Base-by-base conservation (phyloP, 805 yeast genomes). In the Pichia ethanolica region DNA sequence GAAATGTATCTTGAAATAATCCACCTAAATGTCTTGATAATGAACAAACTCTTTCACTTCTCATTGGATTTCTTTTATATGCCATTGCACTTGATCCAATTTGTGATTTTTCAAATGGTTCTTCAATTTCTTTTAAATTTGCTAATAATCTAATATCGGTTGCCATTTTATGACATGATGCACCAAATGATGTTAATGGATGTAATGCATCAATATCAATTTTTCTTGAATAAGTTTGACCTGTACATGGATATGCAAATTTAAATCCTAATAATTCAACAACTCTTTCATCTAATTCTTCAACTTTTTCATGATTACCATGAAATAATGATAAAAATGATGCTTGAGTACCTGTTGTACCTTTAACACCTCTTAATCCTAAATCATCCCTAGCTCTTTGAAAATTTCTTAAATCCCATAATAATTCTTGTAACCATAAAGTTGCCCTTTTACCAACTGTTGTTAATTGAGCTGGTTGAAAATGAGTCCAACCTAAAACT, bases 21-120 rank as follows among this genome's bases (percentile, higher is more conserved):
- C 96, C 85, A 56, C 96, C 96, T 70, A 93, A 70, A 69, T 91
- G 98, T 75, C 99, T 87, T 25, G 98, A 82, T 58, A 93, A 78
- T n/a, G 99, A 93, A 74, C 99, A 93, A 52, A 93, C 97, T 71
- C 99, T 83, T 75, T 93, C 99, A 66, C 91, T 85, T 75, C 99
- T 86, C 99, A 93, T 93, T 70, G 99, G 99, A 74, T 93, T 93
- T 74, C 99, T 85, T 81, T 93, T 93, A 77, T 93, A 93, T 33
- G 99, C 99, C 99, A 93, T 93, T 40, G 99, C 99, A 49, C 89
- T 79, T 11, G 97, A 89, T 39, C 99, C 99, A 64, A 93, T 93
- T 77, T 93, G 99, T n/a, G 90, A 82, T 73, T 87, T 88, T 75
- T 93, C 99, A 66, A 93, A 93, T 32, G 99, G 99, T 72, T 93